phyloP scores from a whole-genome alignment of 2,329 filamentous ascomycete species.

The Aspergillus candidus region DNA sequence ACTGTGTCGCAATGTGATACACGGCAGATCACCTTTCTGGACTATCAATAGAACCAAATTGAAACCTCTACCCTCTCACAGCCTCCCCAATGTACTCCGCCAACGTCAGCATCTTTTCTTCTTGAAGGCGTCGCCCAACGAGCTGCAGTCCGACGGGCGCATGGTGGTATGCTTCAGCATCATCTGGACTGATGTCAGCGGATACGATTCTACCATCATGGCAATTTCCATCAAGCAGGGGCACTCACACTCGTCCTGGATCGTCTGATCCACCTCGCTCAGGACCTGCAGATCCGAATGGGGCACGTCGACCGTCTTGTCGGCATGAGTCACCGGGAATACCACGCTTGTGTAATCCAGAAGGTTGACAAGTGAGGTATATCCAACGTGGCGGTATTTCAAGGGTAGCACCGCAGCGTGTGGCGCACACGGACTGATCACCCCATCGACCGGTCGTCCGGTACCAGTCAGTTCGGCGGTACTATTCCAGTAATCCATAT shows the following conservation, averaged over 20 bases:
- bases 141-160: constrained; percentile 46
- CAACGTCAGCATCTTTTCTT: constrained; percentile 46
- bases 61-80: not conserved
- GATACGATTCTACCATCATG: not conserved
- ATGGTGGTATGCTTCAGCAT: constrained; percentile 45
- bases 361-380: constrained; percentile 46
- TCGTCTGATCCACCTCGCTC: constrained; percentile 39
- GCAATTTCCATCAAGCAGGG: not conserved
- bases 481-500: constrained; percentile 60
- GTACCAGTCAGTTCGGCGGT: constrained; percentile 47
- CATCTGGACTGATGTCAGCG: constrained; percentile 31
- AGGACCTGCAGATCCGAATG: constrained; percentile 31
- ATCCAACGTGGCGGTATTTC: constrained; percentile 44
- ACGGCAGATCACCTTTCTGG: too few species aligned
- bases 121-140: constrained; percentile 45
- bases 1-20: too few species aligned
- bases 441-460: constrained; percentile 49
- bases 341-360: constrained; percentile 52
- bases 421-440: constrained; percentile 40
- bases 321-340: constrained; percentile 51
- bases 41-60: too few species aligned
- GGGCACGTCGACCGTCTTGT: constrained; percentile 46
- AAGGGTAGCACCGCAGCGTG: constrained; percentile 37
- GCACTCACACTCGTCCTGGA: constrained; percentile 46
- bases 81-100: constrained; percentile 35